Conservation (phyloP, 495 filamentous ascomycete genomes). For the Neurospora hispaniola region DNA sequence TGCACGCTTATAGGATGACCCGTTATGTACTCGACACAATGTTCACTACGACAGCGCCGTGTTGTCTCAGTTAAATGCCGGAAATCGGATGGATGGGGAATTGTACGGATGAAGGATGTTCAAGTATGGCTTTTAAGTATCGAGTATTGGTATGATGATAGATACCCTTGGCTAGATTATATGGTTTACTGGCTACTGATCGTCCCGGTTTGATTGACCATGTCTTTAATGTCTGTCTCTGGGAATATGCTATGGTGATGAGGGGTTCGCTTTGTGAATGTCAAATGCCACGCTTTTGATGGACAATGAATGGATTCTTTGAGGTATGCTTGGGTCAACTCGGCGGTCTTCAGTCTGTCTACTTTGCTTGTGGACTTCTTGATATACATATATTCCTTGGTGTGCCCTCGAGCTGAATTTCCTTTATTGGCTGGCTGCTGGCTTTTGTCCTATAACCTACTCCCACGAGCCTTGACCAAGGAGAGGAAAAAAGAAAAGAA, state of each 20-base stretch:
- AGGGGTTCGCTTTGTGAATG: neutral
- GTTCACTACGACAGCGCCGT: neutral
- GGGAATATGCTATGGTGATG: neutral
- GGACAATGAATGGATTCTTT: neutral
- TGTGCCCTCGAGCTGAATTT: no score
- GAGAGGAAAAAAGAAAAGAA: no score
- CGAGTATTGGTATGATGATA: neutral
- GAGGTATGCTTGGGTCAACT: neutral
- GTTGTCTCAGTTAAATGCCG: neutral
- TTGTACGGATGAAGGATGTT: neutral
- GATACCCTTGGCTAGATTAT: neutral
- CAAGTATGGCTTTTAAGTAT: neutral
- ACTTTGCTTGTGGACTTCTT: neutral
- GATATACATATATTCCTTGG: neutral
- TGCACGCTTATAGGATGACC: neutral
- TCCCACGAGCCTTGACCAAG: neutral
- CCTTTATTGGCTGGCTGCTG: no score
- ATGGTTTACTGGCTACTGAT: neutral
- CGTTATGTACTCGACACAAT: no score
- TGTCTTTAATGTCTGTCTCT: neutral
- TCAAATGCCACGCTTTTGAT: neutral
- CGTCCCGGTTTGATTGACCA: neutral
- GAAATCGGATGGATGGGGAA: neutral
- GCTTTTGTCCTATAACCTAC: neutral
- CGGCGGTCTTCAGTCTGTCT: neutral